Percentiles rank a stretch among this genome's conserved stretches.
phyloP scores from a whole-genome alignment of 169 alveolate species.

The Eimeria nieschulzi region DNA sequence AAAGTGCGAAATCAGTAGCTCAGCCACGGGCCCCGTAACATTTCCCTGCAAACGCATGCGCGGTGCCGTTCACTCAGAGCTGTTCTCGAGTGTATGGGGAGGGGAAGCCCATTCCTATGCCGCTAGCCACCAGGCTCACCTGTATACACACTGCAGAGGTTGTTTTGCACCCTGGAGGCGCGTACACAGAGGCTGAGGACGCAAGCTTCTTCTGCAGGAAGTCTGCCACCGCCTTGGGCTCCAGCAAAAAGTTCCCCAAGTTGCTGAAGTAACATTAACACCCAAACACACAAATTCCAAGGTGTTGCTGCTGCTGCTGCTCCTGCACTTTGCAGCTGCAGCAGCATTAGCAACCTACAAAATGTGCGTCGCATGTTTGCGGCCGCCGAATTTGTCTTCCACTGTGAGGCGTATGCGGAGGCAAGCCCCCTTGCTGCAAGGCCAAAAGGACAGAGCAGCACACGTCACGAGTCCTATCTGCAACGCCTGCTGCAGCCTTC shows the following conservation, averaged over 20 bases:
- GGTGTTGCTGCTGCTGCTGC: background rate
- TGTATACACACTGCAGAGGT: slow-evolving; percentile 40
- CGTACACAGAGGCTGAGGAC: slow-evolving; percentile 32
- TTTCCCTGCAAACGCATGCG: slow-evolving; percentile 45
- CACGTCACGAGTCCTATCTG: too few relatives aligned
- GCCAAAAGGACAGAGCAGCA: background rate
- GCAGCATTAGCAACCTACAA: background rate
- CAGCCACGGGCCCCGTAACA: slow-evolving; percentile 57
- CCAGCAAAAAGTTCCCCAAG: slow-evolving; percentile 30
- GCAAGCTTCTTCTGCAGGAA: slow-evolving; percentile 68
- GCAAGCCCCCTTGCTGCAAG: slow-evolving; percentile 43
- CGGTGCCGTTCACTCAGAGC: background rate
- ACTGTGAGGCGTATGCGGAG: slow-evolving; percentile 11
- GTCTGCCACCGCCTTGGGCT: slow-evolving; percentile 60
- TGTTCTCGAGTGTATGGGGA: background rate
- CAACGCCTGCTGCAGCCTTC: too few relatives aligned
- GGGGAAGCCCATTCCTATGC: background rate
- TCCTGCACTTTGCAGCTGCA: background rate
- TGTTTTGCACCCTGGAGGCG: slow-evolving; percentile 54
- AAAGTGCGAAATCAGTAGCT: slow-evolving; percentile 33
- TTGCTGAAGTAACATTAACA: background rate
- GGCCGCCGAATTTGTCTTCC: slow-evolving; percentile 53
- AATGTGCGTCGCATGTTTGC: slow-evolving; percentile 49
- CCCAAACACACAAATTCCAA: background rate
- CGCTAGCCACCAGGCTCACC: slow-evolving; percentile 11